phyloP scores from a whole-genome alignment of 1,284 basidiomycete genomes.

The Polyporus tsugae region DNA sequence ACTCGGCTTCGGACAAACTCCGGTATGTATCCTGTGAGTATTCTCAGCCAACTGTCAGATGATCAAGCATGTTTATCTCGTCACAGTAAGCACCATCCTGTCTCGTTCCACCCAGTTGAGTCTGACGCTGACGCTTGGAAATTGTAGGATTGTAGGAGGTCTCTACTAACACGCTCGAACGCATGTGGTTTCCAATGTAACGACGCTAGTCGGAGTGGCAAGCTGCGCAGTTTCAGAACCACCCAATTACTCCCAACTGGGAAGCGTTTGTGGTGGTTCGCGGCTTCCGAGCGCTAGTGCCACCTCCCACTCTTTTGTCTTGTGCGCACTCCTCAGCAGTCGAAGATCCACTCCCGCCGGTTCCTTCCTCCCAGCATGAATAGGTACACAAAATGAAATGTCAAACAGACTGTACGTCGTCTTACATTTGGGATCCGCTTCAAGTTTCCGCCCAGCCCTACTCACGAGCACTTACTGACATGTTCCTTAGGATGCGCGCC shows the following conservation, averaged over 20 bases:
- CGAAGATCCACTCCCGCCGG: background rate
- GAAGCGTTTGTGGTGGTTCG: background rate
- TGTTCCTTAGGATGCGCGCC: background rate
- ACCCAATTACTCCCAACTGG: background rate
- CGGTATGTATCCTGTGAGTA: background rate
- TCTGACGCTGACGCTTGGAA: too few species aligned
- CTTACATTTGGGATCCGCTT: background rate
- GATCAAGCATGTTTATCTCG: too few species aligned
- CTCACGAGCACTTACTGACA: background rate
- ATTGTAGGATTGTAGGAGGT: too few species aligned
- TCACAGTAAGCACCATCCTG: too few species aligned
- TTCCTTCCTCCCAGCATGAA: background rate
- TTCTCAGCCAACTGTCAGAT: background rate
- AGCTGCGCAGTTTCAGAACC: background rate
- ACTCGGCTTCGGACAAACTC: background rate
- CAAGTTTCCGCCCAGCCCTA: background rate
- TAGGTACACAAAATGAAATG: background rate
- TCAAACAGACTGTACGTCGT: background rate
- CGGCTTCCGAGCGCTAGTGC: background rate
- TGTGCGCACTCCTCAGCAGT: background rate
- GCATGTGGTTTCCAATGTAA: too few species aligned
- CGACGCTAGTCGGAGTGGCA: background rate
- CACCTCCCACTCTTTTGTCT: constrained; percentile 6
- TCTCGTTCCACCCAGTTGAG: background rate
- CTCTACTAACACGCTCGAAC: too few species aligned